Percentiles rank a stretch among this genome's conserved stretches.
Conservation (phyloP, 495 filamentous ascomycete genomes). For the Aspergillus panamensis region DNA sequence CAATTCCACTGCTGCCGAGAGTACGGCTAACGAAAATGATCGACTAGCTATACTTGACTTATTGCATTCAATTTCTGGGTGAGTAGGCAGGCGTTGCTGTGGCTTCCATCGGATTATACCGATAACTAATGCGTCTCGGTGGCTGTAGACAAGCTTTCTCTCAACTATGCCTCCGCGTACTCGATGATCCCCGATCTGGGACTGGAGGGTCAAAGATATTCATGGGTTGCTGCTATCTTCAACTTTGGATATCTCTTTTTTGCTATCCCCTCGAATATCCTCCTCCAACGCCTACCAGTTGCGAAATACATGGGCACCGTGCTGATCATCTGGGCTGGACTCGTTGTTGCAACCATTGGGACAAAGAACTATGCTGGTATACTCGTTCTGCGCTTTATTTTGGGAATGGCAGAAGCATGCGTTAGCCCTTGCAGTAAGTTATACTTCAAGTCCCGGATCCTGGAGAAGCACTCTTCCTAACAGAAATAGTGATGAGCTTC, state of each 20-base stretch:
- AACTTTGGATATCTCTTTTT: conserved; percentile 48
- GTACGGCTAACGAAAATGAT: not conserved
- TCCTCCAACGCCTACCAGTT: conserved; percentile 54
- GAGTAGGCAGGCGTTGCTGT: not conserved
- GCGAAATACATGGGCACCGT: conserved; percentile 58
- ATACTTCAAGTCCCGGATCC: too few species aligned
- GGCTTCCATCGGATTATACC: too few species aligned
- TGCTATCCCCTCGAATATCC: conserved; percentile 36
- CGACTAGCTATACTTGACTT: conserved; percentile 35
- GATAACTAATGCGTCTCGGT: not conserved
- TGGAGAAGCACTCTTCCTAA: conserved; percentile 1
- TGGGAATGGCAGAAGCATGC: conserved; percentile 64
- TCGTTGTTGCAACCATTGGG: conserved; percentile 54
- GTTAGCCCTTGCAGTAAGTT: conserved; percentile 46
- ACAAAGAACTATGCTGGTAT: conserved; percentile 56
- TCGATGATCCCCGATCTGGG: conserved; percentile 35
- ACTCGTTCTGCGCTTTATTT: conserved; percentile 54
- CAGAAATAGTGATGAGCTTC: conserved; percentile 44
- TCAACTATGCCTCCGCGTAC: conserved; percentile 44
- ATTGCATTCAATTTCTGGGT: conserved; percentile 39
- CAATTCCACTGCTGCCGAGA: not conserved
- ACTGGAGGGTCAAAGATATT: conserved; percentile 53
- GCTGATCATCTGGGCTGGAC: conserved; percentile 56
- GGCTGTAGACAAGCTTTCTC: conserved; percentile 30
- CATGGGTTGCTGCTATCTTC: conserved; percentile 51